Conservation (phyloP, 257 asterid species). For the Solanum piurae region DNA sequence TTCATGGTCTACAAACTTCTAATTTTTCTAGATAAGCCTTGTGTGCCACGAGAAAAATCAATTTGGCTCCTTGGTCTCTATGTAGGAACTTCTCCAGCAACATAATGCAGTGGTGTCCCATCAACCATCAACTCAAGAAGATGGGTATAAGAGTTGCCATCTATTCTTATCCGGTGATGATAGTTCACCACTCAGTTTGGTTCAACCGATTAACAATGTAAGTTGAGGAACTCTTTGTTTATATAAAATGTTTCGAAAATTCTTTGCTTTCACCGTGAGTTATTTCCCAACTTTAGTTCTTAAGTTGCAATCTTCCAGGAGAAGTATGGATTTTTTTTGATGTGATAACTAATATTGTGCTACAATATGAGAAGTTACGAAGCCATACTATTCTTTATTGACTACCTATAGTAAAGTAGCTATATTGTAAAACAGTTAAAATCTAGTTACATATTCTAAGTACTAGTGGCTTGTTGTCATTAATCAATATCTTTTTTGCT, state of each 20-base stretch:
- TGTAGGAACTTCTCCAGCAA: slow-evolving; percentile 31
- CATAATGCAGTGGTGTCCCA: background rate
- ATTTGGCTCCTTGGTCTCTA: slow-evolving; percentile 1
- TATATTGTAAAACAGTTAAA: background rate
- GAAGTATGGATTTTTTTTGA: background rate
- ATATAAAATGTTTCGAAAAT: background rate
- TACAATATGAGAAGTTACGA: background rate
- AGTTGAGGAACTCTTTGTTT: slow-evolving; percentile 12
- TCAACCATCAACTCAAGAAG: slow-evolving; percentile 12
- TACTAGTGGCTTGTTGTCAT: background rate
- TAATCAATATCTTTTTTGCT: background rate
- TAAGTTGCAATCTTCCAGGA: background rate
- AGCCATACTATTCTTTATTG: background rate
- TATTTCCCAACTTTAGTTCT: background rate
- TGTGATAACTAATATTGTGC: background rate
- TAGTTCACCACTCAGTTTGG: slow-evolving; percentile 33
- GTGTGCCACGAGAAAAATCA: background rate
- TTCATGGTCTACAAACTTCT: background rate
- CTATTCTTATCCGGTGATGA: slow-evolving; percentile 46
- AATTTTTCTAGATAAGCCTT: background rate
- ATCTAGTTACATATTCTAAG: background rate
- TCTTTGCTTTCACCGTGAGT: background rate
- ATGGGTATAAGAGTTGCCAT: slow-evolving; percentile 36
- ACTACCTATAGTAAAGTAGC: background rate
- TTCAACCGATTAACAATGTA: slow-evolving; percentile 42